Base-by-base conservation (phyloP, 140 eudicot species). In the Flaveria floridana region DNA sequence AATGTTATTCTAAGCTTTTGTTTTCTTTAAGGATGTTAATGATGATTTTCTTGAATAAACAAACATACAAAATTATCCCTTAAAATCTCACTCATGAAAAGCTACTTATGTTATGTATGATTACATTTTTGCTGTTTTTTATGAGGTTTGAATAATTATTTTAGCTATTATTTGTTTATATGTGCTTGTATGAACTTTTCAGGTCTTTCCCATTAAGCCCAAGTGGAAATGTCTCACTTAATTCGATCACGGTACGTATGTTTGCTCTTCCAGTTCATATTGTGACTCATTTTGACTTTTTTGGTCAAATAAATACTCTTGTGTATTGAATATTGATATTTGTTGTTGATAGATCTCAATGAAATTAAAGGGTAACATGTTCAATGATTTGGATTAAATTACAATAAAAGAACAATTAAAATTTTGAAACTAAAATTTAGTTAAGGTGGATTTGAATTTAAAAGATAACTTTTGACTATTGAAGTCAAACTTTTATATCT, bases 201-300 rank as follows among this genome's bases (percentile, higher is more conserved):
- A 89, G 96, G 84, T 88, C 90, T 71, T 86, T 84, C 70, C 85
- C 91, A 1, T 69, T 79, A 69, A 81, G 85, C 80, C 62, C 85
- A 10, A 85, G 84, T 41, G 83, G 86, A 63, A 86, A 89, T 72
- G 73, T 81, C 30, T 89, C 88, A 9, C 85, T 73, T 74, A 81
- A 84, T 51, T 76, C 85, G 11, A 81, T 73, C 8, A 79, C 65
- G 83, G 83, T 79, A 19, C 21, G 75, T 57, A 15, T 79, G 59
- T 55, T 26, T 44, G 30, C 52, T 56, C 62, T 23, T 30, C 19
- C 28, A 19, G 50, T 61, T 61, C 65, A 46, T 20, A 58, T 8
- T 44, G 14, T 44, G 55, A 48, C 16, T 3, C 65, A 71, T 71
- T 34, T 63, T 71, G 68, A 78, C 53, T 50, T 34, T 57, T 48